These are phyloP conservation scores for Chaetomium cochliodes DNA, from an alignment of 495 filamentous ascomycete genomes.

Conservation along the genomic window DNA sequence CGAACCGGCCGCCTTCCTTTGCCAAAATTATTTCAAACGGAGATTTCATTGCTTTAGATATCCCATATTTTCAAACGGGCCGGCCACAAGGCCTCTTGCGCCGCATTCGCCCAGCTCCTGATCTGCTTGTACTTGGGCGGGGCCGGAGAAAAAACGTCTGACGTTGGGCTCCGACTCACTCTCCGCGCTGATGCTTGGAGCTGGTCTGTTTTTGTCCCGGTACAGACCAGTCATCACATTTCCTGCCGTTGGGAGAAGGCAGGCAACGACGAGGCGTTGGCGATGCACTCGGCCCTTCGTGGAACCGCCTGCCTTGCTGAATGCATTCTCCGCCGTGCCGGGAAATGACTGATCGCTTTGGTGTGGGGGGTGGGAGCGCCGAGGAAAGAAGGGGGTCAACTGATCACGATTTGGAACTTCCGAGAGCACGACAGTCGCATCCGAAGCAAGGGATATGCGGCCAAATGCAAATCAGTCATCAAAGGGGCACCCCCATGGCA, in stretches of 20 bases:
- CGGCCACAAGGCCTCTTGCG: not conserved
- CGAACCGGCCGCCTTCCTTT: not conserved
- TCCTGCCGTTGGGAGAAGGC: not conserved
- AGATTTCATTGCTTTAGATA: not conserved
- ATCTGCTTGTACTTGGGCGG: not conserved
- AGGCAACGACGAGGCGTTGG: not conserved
- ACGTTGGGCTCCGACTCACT: too few relatives aligned
- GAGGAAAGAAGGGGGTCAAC: not conserved
- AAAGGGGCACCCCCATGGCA: not conserved
- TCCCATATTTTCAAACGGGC: not conserved
- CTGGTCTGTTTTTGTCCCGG: not conserved
- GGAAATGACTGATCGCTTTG: slow-evolving; percentile 4
- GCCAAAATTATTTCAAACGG: slow-evolving; percentile 11
- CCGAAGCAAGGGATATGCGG: slow-evolving; percentile 1
- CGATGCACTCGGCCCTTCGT: not conserved
- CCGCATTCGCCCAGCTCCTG: not conserved
- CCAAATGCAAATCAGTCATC: slow-evolving; percentile 4
- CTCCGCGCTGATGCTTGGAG: not conserved
- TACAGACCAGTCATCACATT: not conserved
- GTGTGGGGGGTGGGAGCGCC: not conserved
- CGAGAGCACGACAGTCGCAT: not conserved
- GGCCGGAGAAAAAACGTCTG: not conserved
- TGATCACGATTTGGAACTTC: not conserved
- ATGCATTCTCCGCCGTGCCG: not conserved
- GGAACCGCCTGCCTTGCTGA: not conserved